These are phyloP conservation scores for Mikania micrantha DNA, from an alignment of 129 eudicot genomes.

Conservation along the genomic window DNA sequence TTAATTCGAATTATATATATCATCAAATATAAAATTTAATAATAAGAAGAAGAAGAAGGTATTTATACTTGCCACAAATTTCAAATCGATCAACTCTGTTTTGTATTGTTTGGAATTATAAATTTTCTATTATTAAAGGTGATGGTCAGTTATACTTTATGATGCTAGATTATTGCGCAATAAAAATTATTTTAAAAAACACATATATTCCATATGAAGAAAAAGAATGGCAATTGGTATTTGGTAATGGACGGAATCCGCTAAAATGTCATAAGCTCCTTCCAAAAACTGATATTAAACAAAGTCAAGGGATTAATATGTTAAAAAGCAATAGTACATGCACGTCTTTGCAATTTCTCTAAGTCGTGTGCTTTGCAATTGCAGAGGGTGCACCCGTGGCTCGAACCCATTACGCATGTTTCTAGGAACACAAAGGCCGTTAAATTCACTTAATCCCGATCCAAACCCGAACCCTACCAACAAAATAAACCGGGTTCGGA, in stretches of 20 bases:
- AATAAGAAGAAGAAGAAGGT: too few relatives aligned
- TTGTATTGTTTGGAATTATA: too few relatives aligned
- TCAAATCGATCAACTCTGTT: too few relatives aligned
- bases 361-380: neutral
- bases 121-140: too few relatives aligned
- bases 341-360: neutral
- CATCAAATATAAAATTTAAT: too few relatives aligned
- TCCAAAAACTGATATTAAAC: neutral
- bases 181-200: too few relatives aligned
- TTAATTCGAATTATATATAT: too few relatives aligned
- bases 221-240: neutral
- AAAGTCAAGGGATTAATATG: neutral
- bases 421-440: constrained; percentile 16
- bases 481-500: constrained; percentile 14
- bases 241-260: neutral
- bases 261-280: neutral
- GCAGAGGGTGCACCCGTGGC: constrained; percentile 25
- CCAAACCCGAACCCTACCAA: constrained; percentile 7
- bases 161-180: too few relatives aligned
- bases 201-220: too few relatives aligned
- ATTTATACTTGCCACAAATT: too few relatives aligned
- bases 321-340: neutral
- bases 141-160: too few relatives aligned
- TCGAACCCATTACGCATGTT: constrained; percentile 23
- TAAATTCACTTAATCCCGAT: constrained; percentile 11